A percentile compares a stretch with the other conserved stretches of the same genome.
Conservation (phyloP, 495 filamentous ascomycete species). For the Penicillium ochrochloron region DNA sequence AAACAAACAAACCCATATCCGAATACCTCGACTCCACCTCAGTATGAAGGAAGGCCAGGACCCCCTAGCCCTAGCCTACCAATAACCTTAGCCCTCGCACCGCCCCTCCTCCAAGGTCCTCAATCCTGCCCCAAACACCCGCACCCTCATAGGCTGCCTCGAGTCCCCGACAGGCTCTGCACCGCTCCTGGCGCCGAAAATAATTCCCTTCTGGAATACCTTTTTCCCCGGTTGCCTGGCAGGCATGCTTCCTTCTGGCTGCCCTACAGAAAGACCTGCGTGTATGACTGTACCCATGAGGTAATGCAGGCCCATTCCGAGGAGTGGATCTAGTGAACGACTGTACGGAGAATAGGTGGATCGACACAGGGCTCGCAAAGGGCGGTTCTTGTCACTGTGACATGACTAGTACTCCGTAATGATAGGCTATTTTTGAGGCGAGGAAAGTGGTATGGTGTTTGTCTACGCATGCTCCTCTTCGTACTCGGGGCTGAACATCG, state of each 20-base stretch:
- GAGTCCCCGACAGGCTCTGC: slow-evolving; percentile 12
- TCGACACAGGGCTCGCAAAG: not conserved
- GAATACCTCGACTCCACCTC: slow-evolving; percentile 10
- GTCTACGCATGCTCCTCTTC: not conserved
- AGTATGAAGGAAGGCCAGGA: slow-evolving; percentile 2
- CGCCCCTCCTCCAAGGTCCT: slow-evolving; percentile 38
- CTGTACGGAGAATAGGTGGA: not conserved
- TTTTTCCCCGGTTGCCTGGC: slow-evolving; percentile 7
- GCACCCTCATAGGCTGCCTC: slow-evolving; percentile 29
- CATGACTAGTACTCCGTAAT: not conserved
- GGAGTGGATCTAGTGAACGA: slow-evolving; percentile 9
- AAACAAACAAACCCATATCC: slow-evolving; percentile 6
- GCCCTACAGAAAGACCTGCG: not conserved
- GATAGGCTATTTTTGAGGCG: not conserved
- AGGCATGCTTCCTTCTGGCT: not conserved
- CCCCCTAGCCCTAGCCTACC: slow-evolving; percentile 14
- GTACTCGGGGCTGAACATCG: not conserved
- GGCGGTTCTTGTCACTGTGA: not conserved
- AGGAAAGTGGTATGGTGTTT: not conserved
- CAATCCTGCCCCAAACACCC: slow-evolving; percentile 22
- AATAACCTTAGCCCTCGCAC: slow-evolving; percentile 24
- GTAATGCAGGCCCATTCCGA: slow-evolving; percentile 33
- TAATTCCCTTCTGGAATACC: slow-evolving; percentile 12
- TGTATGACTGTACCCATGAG: slow-evolving; percentile 25
- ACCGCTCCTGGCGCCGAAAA: slow-evolving; percentile 36